phyloP scores from a whole-genome alignment of 164 flowering plant species.

The Macadamia tetraphylla region DNA sequence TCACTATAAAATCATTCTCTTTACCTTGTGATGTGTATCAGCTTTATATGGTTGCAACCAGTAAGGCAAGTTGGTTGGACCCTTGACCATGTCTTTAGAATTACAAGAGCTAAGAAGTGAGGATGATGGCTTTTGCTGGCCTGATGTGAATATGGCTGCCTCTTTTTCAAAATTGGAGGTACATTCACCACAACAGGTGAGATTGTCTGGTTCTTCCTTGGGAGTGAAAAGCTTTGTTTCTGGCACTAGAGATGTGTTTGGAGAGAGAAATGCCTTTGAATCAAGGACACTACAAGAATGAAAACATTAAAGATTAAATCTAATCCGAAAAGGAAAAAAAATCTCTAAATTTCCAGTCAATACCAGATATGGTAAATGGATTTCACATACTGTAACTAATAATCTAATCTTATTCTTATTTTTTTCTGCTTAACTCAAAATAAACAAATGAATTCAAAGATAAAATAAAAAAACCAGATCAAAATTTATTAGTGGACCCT shows the following conservation, averaged over 20 bases:
- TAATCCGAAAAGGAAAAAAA: background rate
- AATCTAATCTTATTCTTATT: too few species aligned
- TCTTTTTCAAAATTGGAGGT: constrained; percentile 62
- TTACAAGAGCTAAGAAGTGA: constrained; percentile 12
- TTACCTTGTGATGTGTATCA: constrained; percentile 45
- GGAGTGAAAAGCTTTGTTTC: constrained; percentile 31
- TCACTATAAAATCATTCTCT: background rate
- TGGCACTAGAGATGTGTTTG: constrained; percentile 24
- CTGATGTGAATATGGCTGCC: constrained; percentile 39
- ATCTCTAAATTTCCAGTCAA: too few species aligned
- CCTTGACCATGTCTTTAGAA: constrained; percentile 19
- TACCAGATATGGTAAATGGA: too few species aligned
- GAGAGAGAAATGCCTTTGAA: constrained; percentile 32
- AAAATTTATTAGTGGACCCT: background rate
- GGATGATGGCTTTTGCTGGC: constrained; percentile 27
- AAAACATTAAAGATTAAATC: background rate
- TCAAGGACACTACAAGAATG: constrained; percentile 42
- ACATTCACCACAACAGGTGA: constrained; percentile 70
- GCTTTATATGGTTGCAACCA: constrained; percentile 53
- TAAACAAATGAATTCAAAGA: background rate
- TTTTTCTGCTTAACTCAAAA: background rate
- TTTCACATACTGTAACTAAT: too few species aligned
- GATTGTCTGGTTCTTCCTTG: constrained; percentile 48
- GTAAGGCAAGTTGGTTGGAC: constrained; percentile 39
- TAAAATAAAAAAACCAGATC: too few species aligned